These are phyloP conservation scores for Diversispora epigaea DNA, from an alignment of 192 early-diverging fungal genomes.

Conservation along the genomic window DNA sequence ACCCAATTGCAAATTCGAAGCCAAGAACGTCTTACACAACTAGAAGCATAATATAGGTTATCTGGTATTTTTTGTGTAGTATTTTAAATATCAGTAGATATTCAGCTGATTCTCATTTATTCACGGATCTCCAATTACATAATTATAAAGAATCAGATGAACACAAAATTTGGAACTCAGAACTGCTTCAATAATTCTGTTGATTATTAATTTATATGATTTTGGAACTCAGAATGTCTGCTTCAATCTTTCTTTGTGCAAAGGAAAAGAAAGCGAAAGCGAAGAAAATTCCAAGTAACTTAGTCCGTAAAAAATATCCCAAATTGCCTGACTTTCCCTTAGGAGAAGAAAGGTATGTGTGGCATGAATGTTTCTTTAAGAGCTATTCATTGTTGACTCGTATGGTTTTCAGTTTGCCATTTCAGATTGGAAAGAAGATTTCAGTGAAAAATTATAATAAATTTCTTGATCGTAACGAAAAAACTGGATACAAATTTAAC, in stretches of 20 bases:
- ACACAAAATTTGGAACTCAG: too few relatives aligned
- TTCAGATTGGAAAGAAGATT: slow-evolving; percentile 18
- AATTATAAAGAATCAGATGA: too few relatives aligned
- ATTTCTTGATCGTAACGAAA: slow-evolving; percentile 20
- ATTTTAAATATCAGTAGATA: too few relatives aligned
- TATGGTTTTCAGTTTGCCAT: slow-evolving; percentile 26
- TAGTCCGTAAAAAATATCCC: slow-evolving; percentile 17
- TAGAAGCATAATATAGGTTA: too few relatives aligned
- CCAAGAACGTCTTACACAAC: too few relatives aligned
- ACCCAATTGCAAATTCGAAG: too few relatives aligned
- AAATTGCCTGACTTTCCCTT: slow-evolving; percentile 19
- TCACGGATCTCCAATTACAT: too few relatives aligned
- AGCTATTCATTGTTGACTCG: slow-evolving; percentile 18
- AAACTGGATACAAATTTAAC: slow-evolving; percentile 15
- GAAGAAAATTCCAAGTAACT: slow-evolving; percentile 16
- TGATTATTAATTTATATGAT: too few relatives aligned
- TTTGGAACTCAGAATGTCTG: slow-evolving; percentile 24
- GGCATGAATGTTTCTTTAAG: too few relatives aligned
- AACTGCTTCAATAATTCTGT: too few relatives aligned
- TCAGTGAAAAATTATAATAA: slow-evolving; percentile 24
- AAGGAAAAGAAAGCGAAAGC: slow-evolving; percentile 2
- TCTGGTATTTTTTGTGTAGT: too few relatives aligned
- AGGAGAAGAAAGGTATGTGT: slow-evolving; percentile 13
- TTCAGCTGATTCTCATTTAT: too few relatives aligned
- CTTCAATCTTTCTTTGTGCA: slow-evolving; percentile 4